phyloP scores from a whole-genome alignment of 2,329 filamentous ascomycete genomes.

The Fusarium liriodendri region DNA sequence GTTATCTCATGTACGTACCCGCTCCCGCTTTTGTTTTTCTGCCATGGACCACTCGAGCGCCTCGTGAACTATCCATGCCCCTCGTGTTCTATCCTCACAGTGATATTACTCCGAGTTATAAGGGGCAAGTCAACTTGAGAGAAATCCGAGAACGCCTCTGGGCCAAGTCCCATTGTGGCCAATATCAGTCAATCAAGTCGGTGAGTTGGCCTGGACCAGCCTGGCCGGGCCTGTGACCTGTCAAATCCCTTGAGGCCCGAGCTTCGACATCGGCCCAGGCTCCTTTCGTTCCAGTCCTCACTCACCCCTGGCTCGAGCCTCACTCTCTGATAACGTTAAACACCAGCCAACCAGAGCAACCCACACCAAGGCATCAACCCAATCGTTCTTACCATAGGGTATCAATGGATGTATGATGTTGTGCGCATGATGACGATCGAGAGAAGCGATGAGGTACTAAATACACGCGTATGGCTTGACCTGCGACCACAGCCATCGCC shows the following conservation, averaged over 20 bases:
- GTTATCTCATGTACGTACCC: slow-evolving; percentile 29
- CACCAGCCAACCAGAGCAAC: not conserved
- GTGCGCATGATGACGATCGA: not conserved
- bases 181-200: slow-evolving; percentile 3
- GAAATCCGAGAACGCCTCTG: not conserved
- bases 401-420: not conserved
- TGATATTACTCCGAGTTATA: not conserved
- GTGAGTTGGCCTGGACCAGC: not conserved
- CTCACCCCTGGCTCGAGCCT: slow-evolving; percentile 3
- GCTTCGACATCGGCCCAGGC: slow-evolving; percentile 20
- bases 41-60: not conserved
- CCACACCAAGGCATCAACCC: not conserved
- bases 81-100: slow-evolving; percentile 2
- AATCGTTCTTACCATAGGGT: not conserved
- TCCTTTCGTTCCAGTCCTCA: not conserved
- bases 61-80: not conserved
- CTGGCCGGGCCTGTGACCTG: slow-evolving; percentile 4
- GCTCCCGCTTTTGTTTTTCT: slow-evolving; percentile 18
- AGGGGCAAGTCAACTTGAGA: not conserved
- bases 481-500: not conserved
- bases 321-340: not conserved
- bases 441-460: not conserved
- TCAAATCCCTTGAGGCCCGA: slow-evolving; percentile 15
- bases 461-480: not conserved
- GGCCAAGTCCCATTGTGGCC: not conserved